Base-by-base conservation (phyloP, 371 early-diverging fungal genomes). In the Zopfochytrium polystomum region DNA sequence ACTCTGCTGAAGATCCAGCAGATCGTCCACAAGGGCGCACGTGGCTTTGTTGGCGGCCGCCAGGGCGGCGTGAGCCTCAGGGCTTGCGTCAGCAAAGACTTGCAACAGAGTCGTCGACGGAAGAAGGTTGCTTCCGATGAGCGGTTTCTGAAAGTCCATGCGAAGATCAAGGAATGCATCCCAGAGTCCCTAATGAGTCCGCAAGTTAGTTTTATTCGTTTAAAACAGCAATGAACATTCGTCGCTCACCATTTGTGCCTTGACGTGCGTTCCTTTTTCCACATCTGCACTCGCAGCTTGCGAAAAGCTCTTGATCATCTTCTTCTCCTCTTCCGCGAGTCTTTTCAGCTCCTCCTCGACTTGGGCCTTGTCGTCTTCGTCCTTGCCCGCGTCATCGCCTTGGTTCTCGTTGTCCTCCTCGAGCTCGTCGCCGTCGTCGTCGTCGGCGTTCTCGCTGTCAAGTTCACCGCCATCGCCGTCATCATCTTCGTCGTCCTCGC, bases 261-360 rank as follows among this genome's bases (percentile, higher is more conserved):
- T 66, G n/a, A 95, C 92, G 62, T 93, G 91, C 34, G 80, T 78
- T 23, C 96, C 95, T 65, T 95, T 95, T 66, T 89, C 91, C 26
- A 90, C 79, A 66, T 95, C 95, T 31, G 80, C 77, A 35, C 86
- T 80, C 0, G 88, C 88, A 20, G 87, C 83, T 66, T 86, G 74
- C 9, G 86, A 77, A 55, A 92, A 74, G 25, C 74, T 81, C 48
- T 83, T 73, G 44, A 91, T 71, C 67, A 92, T 76, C 44, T 80
- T 77, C 79, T 85, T 86, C 71, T 96, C 93, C 62, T 91, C 90
- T 44, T 84, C 77, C 64, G 89, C 86, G 30, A 93, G 80, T 72
- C 82, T 77, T 52, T 80, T 78, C 34, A 95, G 80, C 57, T 92
- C 87, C 23, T 83, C 79, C 34, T 85, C 55, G 31, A 63, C 56